Evolutionary conservation across 2,329 filamentous ascomycete species (phyloP).

Genomic region (Fusarium newnesense): DNA sequence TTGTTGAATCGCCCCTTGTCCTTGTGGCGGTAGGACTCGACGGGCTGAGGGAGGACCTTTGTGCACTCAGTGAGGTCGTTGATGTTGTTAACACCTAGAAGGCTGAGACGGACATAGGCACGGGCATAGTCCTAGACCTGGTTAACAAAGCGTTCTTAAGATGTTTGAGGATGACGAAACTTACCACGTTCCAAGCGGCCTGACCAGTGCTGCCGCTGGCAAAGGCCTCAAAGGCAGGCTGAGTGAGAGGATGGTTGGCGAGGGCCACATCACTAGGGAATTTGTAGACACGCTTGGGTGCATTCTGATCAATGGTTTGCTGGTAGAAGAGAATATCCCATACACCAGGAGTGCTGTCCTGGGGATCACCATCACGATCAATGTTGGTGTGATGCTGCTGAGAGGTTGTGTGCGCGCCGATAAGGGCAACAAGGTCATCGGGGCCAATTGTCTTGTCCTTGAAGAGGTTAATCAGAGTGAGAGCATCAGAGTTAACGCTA

Average conservation of each 20-base stretch:
- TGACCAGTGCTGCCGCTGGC: constrained; percentile 47
- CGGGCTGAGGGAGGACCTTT: constrained; percentile 57
- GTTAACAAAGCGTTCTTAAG: not conserved
- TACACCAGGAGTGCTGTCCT: constrained; percentile 63
- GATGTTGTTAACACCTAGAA: constrained; percentile 67
- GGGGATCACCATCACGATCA: constrained; percentile 54
- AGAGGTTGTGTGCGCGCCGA: constrained; percentile 65
- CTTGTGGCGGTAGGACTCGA: constrained; percentile 24
- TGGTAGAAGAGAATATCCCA: constrained; percentile 65
- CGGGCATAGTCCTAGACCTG: constrained; percentile 56
- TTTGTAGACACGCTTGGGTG: constrained; percentile 52
- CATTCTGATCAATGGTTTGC: constrained; percentile 47
- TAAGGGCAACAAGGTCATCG: constrained; percentile 61
- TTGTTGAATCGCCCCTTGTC: constrained; percentile 41
- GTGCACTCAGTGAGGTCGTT: constrained; percentile 66
- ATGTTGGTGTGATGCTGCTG: constrained; percentile 59
- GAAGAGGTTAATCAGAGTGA: constrained; percentile 61
- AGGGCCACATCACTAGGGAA: constrained; percentile 56
- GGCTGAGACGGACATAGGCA: constrained; percentile 63
- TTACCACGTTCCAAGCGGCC: constrained; percentile 54
- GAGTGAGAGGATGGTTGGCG: constrained; percentile 50
- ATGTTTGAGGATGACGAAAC: not conserved
- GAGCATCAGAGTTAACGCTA: constrained; percentile 53
- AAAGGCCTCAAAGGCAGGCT: constrained; percentile 53
- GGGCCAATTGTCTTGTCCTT: constrained; percentile 63